Evolutionary conservation across 192 early-diverging fungal genomes (phyloP), one percentile per base, ranked within the genome.

Genomic region (Podila horticola): DNA sequence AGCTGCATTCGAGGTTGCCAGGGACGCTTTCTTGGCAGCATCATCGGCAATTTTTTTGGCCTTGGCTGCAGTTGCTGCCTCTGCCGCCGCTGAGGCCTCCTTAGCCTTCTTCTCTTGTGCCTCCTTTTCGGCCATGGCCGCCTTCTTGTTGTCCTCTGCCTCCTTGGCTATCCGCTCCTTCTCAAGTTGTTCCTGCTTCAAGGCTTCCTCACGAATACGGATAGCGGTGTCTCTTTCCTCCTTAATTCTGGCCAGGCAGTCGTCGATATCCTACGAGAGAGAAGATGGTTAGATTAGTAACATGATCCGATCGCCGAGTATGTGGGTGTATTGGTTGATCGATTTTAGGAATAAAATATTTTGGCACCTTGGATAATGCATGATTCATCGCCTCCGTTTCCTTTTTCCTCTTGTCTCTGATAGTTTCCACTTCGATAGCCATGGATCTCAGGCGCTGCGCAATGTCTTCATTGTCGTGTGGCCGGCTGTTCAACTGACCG

Each of bases 151-250:
- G 5, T 65, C 77, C 64, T 75, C 77, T n/a, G 57, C 59, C 57
- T 72, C 79, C 57, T 71, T 75, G 10, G 64, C 70, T 15, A 74
- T 17, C 58, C 79, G 66, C 19, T 62, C 74, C 63, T 83, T 79
- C 9, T 71, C 74, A 20, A 57, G 33, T 36, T 74, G 61, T 10
- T 31, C 65, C 12, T 57, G 30, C 59, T 41, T 64, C 4, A 52
- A 9, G 3, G 71, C 67, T 50, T 74, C 74, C 34, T 75, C 71
- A 11, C 67, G 57, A 33, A 62, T 66, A 8, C 75, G 75, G 29
- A 67, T 33, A 1, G 64, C 75, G 6, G 75, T 57, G 13, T 79
- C 75, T 2, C 77, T 51, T 65, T 81, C 77, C 30, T 72, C 77
- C 62, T 72, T 69, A 48, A 81, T 65, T 30, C 34, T 20, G 2